Conservation (phyloP, 805 yeast genomes). For the Ascoidea asiatica region DNA sequence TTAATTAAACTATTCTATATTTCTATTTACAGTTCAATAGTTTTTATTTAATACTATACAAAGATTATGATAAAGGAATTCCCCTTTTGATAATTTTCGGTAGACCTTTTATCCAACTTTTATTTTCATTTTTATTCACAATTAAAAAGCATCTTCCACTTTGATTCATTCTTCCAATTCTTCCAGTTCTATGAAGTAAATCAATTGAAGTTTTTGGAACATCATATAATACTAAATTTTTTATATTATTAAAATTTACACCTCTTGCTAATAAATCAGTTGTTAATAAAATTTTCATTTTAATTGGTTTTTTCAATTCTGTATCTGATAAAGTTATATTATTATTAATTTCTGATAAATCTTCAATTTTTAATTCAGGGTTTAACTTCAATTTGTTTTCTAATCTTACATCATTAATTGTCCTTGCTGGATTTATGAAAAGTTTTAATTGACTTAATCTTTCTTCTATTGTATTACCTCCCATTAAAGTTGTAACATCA, state of each 20-base stretch:
- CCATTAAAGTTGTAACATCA: slow-evolving; percentile 53
- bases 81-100: slow-evolving; percentile 48
- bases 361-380: slow-evolving; percentile 13
- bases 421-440: slow-evolving; percentile 50
- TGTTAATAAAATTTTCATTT: slow-evolving; percentile 61
- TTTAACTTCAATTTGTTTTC: slow-evolving; percentile 19
- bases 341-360: slow-evolving; percentile 1
- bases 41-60: too few species aligned
- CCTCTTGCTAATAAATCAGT: slow-evolving; percentile 90
- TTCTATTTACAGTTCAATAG: too few species aligned
- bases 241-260: slow-evolving; percentile 66
- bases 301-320: slow-evolving; percentile 11
- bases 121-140: slow-evolving; percentile 50
- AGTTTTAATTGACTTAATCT: slow-evolving; percentile 41
- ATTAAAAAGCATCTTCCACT: slow-evolving; percentile 80
- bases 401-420: slow-evolving; percentile 18
- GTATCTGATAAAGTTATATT: too few species aligned
- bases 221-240: slow-evolving; percentile 75
- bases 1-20: too few species aligned
- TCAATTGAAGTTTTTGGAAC: slow-evolving; percentile 79
- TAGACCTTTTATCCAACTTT: slow-evolving; percentile 72
- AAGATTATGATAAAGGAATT: slow-evolving; percentile 5
- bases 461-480: slow-evolving; percentile 49
- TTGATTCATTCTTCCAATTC: slow-evolving; percentile 88
- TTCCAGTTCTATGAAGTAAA: slow-evolving; percentile 80